These are phyloP conservation scores for Eucalyptus fibrosa DNA, from an alignment of 345 rosid species.

Conservation along the genomic window DNA sequence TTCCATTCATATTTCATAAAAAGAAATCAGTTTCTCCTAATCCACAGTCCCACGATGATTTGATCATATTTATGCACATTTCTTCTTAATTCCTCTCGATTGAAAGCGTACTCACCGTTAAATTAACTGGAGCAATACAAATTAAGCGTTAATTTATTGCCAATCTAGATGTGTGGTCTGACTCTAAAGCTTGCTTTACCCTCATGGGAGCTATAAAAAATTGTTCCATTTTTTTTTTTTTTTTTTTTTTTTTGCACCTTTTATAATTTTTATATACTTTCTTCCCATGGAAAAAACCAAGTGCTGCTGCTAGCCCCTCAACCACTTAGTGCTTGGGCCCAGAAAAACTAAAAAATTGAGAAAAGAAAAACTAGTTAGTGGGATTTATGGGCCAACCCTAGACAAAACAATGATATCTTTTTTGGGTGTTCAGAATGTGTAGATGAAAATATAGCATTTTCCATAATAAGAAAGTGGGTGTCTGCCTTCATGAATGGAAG, in stretches of 20 bases:
- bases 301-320: neutral
- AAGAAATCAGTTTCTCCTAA: neutral
- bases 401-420: neutral
- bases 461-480: neutral
- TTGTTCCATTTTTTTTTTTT: neutral
- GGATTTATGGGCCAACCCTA: neutral
- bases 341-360: neutral
- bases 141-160: neutral
- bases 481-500: neutral
- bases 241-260: neutral
- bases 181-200: neutral
- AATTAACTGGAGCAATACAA: neutral
- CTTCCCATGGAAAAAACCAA: neutral
- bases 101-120: neutral
- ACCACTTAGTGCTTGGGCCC: neutral
- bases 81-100: neutral
- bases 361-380: neutral
- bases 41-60: neutral
- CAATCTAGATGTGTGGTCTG: neutral
- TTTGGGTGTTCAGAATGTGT: neutral
- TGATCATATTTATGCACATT: neutral
- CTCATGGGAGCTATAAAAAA: neutral
- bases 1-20: neutral
- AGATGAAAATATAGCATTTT: neutral
- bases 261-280: neutral